Evolutionary conservation across 345 rosid genomes (phyloP).

Genomic region (Eucalyptus cloeziana): DNA sequence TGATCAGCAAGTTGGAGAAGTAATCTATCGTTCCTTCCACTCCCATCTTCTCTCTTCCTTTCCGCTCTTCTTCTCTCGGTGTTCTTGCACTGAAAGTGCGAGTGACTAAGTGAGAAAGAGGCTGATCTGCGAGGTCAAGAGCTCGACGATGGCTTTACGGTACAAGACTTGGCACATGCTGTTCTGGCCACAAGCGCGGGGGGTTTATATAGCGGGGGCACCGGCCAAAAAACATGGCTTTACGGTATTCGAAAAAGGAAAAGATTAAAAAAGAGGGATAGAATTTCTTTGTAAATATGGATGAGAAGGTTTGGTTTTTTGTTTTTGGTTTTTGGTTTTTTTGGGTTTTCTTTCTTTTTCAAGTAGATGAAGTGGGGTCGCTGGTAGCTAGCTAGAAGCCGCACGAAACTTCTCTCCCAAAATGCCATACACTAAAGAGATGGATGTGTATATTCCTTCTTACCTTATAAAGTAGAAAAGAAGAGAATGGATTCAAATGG

Average conservation of each 20-base stretch:
- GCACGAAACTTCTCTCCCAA: neutral
- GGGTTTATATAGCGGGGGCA: neutral
- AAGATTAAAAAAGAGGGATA: neutral
- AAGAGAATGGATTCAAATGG: neutral
- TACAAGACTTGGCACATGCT: neutral
- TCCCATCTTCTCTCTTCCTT: slow-evolving; percentile 43
- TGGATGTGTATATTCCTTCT: neutral
- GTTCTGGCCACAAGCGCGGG: neutral
- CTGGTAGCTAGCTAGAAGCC: neutral
- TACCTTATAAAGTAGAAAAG: neutral
- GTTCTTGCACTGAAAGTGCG: neutral
- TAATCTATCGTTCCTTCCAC: slow-evolving; percentile 65
- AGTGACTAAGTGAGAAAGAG: neutral
- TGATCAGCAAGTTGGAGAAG: slow-evolving; percentile 39
- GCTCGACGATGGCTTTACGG: neutral
- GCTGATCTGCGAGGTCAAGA: neutral
- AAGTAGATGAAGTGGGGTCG: neutral
- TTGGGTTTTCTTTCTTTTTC: neutral
- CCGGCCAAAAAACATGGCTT: neutral
- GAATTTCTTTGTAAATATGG: neutral
- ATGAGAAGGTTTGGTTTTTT: neutral
- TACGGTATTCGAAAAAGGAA: neutral
- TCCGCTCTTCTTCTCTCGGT: neutral
- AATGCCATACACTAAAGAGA: neutral
- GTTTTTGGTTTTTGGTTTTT: neutral